Evolutionary conservation across 192 early-diverging fungal species (phyloP).

Genomic region (Coemansia sp.): DNA sequence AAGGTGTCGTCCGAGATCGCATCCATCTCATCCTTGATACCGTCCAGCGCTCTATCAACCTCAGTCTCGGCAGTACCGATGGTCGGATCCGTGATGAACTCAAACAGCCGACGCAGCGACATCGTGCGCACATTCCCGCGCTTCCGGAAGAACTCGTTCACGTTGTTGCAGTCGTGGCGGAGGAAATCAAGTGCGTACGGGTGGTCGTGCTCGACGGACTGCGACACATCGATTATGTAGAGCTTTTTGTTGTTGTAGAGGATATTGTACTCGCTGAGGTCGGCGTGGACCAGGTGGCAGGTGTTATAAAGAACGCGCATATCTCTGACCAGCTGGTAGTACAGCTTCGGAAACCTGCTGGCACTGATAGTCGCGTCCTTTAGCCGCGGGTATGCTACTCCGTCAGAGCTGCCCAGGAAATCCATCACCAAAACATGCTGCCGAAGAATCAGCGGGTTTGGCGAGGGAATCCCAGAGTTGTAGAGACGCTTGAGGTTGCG

Average conservation of each 20-base stretch:
- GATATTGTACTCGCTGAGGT: conserved; percentile 97
- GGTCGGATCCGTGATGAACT: conserved; percentile 74
- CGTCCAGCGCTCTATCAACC: conserved; percentile 70
- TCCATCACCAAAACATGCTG: conserved; percentile 97
- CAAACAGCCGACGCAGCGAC: conserved; percentile 83
- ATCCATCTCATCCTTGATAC: conserved; percentile 57
- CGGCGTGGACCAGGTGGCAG: conserved; percentile 94
- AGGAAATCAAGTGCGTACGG: conserved; percentile 95
- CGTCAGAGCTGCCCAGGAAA: conserved; percentile 87
- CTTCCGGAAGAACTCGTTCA: conserved; percentile 88
- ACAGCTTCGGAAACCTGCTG: conserved; percentile 70
- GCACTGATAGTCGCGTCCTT: conserved; percentile 88
- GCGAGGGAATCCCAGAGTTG: conserved; percentile 83
- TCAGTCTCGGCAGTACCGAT: conserved; percentile 62
- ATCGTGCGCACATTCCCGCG: conserved; percentile 68
- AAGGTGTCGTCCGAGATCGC: conserved; percentile 51
- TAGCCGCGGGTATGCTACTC: conserved; percentile 91
- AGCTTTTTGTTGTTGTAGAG: conserved; percentile 80
- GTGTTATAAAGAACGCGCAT: conserved; percentile 91
- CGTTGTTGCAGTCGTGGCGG: conserved; percentile 91
- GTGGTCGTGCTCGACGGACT: conserved; percentile 98
- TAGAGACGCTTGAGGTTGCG: conserved; percentile 91
- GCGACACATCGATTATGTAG: conserved; percentile 97
- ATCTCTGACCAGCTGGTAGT: conserved; percentile 81
- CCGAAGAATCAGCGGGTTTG: conserved; percentile 80